Conservation (phyloP, 768 basidiomycete genomes). For the Lactarius pseudohatsudake region DNA sequence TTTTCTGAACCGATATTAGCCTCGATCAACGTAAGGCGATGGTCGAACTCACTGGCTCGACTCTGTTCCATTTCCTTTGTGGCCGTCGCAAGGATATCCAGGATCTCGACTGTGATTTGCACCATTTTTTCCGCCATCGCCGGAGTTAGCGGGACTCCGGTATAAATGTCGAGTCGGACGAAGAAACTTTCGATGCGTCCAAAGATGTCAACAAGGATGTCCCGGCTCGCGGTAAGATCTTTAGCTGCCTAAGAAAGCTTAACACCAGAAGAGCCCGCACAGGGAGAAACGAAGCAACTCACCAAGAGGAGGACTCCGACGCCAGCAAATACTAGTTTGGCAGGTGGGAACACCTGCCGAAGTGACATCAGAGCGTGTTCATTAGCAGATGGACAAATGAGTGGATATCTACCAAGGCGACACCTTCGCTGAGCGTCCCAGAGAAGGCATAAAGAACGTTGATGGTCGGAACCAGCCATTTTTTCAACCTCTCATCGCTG, state of each 20-base stretch:
- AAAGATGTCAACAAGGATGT: neutral
- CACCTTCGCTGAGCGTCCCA: neutral
- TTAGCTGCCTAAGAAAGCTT: neutral
- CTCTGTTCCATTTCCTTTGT: neutral
- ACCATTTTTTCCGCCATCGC: neutral
- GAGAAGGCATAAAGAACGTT: neutral
- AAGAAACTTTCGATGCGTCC: neutral
- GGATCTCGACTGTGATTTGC: too few species aligned
- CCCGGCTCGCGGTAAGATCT: neutral
- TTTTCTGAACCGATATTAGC: neutral
- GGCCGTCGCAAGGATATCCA: too few species aligned
- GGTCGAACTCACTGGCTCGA: neutral
- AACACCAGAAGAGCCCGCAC: neutral
- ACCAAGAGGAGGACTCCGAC: neutral
- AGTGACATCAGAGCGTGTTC: neutral
- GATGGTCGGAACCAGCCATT: neutral
- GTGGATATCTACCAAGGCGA: neutral
- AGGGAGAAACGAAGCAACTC: neutral
- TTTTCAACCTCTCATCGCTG: neutral
- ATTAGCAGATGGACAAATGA: neutral
- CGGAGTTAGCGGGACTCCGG: neutral
- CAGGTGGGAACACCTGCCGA: neutral
- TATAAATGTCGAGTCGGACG: neutral
- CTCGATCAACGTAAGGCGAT: too few species aligned
- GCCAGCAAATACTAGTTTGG: neutral